Base-by-base conservation (phyloP, 306 rosid species). In the Quercus aquifolioides region DNA sequence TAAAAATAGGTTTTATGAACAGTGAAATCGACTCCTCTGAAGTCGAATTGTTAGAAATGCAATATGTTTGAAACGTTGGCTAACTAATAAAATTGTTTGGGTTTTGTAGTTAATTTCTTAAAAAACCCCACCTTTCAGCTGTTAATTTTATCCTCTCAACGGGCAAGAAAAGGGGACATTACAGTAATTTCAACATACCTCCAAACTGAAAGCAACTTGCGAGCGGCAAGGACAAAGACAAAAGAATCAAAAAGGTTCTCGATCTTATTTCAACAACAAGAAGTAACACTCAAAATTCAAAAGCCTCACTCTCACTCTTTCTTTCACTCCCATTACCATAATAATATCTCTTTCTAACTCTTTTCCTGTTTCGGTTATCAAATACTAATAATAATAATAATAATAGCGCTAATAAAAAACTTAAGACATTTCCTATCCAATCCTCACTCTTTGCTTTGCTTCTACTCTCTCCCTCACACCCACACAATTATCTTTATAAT, bases 371-470 rank as follows among this genome's bases (percentile, higher is more conserved):
- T 41, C 46, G 46, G 46, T 41, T 41, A 41, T 41, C 46, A 41
- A 41, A 41, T 38, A 38, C 46, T 38, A 7, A 38, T 38, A 38
- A 31, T 31, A 7, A 38, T 38, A 38, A 31, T 31, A 31, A 41
- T 41, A 38, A 6, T 0, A 7, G 46, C 46, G 11, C 46, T 41
- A 41, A 41, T 41, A 41, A 41, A 38, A 38, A 18, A 11, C 4
- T 6, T 64, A 28, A 28, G 56, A 18, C 55, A 31, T 20, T 30
- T 33, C 56, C 55, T 15, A 62, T 23, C 86, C 78, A 76, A 19
- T 33, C 38, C 52, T 71, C 73, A 12, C 41, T 81, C 81, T 54
- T 88, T 77, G 67, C 91, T 88, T 85, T 82, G 85, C 81, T 81
- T 85, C 82, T 82, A 85, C 88, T 86, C 81, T 81, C 79, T 70